Conservation (phyloP, 257 asterid genomes). For the Scutellaria galericulata region DNA sequence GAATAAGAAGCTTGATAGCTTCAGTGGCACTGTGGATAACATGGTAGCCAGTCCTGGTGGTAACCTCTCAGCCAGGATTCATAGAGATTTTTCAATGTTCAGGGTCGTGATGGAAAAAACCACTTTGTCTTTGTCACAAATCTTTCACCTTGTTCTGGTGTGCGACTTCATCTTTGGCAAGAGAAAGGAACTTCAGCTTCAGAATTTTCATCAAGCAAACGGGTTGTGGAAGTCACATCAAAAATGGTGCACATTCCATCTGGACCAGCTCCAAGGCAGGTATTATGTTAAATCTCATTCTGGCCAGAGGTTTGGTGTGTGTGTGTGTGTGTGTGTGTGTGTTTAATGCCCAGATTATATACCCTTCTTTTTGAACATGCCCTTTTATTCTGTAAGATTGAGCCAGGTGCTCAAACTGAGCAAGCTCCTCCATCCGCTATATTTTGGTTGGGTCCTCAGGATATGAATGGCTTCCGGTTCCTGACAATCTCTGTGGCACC, state of each 20-base stretch:
- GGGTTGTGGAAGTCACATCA: slow-evolving; percentile 79
- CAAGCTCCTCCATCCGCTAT: slow-evolving; percentile 98
- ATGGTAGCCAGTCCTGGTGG: background rate
- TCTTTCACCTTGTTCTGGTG: slow-evolving; percentile 94
- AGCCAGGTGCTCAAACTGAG: slow-evolving; percentile 98
- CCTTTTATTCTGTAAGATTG: slow-evolving; percentile 62
- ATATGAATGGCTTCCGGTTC: slow-evolving; percentile 84
- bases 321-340: slow-evolving; percentile 12
- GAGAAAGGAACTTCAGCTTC: slow-evolving; percentile 64
- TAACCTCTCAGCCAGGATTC: slow-evolving; percentile 28
- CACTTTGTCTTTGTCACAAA: slow-evolving; percentile 94
- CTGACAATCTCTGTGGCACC: slow-evolving; percentile 98
- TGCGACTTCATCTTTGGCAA: slow-evolving; percentile 94
- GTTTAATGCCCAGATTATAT: slow-evolving; percentile 3
- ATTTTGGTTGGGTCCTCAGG: slow-evolving; percentile 87
- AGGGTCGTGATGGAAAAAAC: slow-evolving; percentile 71
- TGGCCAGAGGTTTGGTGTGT: background rate
- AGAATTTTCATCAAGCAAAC: slow-evolving; percentile 47
- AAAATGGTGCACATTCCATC: slow-evolving; percentile 95
- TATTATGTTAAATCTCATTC: slow-evolving; percentile 44
- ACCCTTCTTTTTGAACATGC: slow-evolving; percentile 33
- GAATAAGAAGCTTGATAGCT: slow-evolving; percentile 27
- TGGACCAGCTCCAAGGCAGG: slow-evolving; percentile 99
- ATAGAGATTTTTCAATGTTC: slow-evolving; percentile 42
- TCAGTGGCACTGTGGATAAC: slow-evolving; percentile 20